Percentiles rank a stretch among this genome's conserved stretches.
Conservation (phyloP, 2,329 filamentous ascomycete species). For the Apiospora aurea region DNA sequence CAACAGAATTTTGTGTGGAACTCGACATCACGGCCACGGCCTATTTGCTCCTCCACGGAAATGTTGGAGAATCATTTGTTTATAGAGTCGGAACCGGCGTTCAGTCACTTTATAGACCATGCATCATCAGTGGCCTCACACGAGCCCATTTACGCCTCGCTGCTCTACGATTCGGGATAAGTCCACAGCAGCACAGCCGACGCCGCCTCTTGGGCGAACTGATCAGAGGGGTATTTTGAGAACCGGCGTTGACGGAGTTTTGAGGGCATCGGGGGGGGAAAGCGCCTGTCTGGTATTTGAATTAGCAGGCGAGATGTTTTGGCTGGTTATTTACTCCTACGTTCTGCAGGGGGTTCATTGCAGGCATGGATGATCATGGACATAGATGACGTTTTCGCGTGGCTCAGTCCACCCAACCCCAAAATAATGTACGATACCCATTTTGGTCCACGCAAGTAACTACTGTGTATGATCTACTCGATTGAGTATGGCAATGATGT, state of each 20-base stretch:
- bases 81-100: slow-evolving; percentile 7
- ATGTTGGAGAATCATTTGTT: not conserved
- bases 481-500: not conserved
- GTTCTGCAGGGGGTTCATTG: not conserved
- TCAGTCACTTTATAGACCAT: slow-evolving; percentile 2
- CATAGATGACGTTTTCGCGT: slow-evolving; percentile 18
- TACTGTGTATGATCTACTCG: not conserved
- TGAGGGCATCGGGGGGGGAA: not conserved
- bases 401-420: not conserved
- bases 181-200: not conserved
- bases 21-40: not conserved
- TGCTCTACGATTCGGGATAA: not conserved
- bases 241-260: slow-evolving; percentile 8
- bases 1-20: not conserved
- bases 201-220: not conserved
- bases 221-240: not conserved
- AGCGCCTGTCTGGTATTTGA: not conserved
- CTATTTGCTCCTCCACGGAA: not conserved
- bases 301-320: not conserved
- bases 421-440: slow-evolving; percentile 22
- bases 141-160: not conserved
- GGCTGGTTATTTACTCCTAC: not conserved
- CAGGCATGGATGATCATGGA: slow-evolving; percentile 17
- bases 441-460: not conserved
- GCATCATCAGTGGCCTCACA: not conserved